Evolutionary conservation across 805 yeast genomes (phyloP).

Genomic region (Ogataea haglerorum): DNA sequence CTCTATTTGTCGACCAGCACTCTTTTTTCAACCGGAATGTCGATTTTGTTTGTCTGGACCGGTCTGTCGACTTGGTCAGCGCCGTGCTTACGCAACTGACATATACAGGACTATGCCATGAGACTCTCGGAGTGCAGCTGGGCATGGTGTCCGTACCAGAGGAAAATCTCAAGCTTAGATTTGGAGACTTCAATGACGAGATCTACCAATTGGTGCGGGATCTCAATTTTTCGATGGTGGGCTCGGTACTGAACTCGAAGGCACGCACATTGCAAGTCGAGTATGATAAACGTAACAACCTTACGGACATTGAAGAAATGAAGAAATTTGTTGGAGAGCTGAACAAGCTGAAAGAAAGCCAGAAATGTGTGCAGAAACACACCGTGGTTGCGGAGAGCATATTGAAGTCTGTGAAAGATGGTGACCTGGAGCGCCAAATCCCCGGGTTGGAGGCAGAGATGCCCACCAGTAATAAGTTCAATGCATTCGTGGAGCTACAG

Average conservation of each 20-base stretch:
- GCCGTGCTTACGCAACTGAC: slow-evolving; percentile 74
- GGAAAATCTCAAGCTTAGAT: slow-evolving; percentile 15
- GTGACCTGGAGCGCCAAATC: slow-evolving; percentile 14
- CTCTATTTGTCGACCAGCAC: slow-evolving; percentile 32
- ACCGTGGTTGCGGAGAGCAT: slow-evolving; percentile 70
- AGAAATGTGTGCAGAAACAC: slow-evolving; percentile 66
- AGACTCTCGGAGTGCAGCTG: slow-evolving; percentile 50
- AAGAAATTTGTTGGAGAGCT: slow-evolving; percentile 68
- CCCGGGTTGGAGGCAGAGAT: slow-evolving; percentile 16
- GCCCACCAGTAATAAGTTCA: slow-evolving; percentile 33
- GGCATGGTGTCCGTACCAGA: slow-evolving; percentile 31
- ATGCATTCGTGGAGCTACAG: slow-evolving; percentile 54
- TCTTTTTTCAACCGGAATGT: slow-evolving; percentile 42
- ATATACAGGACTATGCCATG: slow-evolving; percentile 80
- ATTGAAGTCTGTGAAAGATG: slow-evolving; percentile 33
- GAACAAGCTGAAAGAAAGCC: slow-evolving; percentile 62
- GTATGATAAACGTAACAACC: slow-evolving; percentile 57
- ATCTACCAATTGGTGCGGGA: slow-evolving; percentile 52
- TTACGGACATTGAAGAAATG: slow-evolving; percentile 61
- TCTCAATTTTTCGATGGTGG: slow-evolving; percentile 77
- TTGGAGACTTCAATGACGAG: slow-evolving; percentile 40
- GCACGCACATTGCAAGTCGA: slow-evolving; percentile 71
- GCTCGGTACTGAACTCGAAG: slow-evolving; percentile 61
- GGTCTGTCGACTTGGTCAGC: slow-evolving; percentile 71
- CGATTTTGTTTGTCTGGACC: slow-evolving; percentile 75